These are phyloP conservation scores for Wickerhamiella galacta DNA, from an alignment of 805 yeast species.

Conservation along the genomic window DNA sequence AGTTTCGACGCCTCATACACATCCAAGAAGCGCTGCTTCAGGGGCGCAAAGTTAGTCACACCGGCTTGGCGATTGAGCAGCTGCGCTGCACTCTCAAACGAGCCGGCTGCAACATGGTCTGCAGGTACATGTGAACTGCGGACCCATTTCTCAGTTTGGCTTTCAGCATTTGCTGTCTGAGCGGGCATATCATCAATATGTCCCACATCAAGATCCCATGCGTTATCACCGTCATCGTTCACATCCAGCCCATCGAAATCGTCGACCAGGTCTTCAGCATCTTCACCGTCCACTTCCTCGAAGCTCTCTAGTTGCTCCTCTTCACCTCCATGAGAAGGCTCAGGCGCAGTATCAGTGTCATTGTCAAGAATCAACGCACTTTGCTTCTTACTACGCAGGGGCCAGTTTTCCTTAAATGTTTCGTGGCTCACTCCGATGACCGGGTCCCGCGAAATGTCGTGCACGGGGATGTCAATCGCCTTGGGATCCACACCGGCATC, in stretches of 20 bases:
- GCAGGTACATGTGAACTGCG: slow-evolving; percentile 83
- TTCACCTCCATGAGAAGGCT: slow-evolving; percentile 12
- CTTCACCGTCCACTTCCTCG: slow-evolving; percentile 15
- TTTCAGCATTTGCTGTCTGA: slow-evolving; percentile 22
- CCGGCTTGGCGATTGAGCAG: slow-evolving; percentile 82
- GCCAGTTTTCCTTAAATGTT: slow-evolving; percentile 50
- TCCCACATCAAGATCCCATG: slow-evolving; percentile 38
- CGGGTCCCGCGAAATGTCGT: slow-evolving; percentile 14
- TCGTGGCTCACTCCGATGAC: slow-evolving; percentile 34
- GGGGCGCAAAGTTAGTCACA: slow-evolving; percentile 70
- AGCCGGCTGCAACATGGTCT: slow-evolving; percentile 87
- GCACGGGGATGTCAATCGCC: slow-evolving; percentile 44
- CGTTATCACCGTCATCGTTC: slow-evolving; percentile 18
- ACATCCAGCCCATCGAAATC: slow-evolving; percentile 29
- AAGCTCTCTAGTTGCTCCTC: slow-evolving; percentile 14
- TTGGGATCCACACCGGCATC: slow-evolving; percentile 50
- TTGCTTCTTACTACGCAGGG: slow-evolving; percentile 36
- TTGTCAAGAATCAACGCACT: slow-evolving; percentile 28
- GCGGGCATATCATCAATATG: slow-evolving; percentile 23
- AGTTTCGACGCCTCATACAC: slow-evolving; percentile 69
- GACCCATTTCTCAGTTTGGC: slow-evolving; percentile 66
- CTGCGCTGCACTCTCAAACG: slow-evolving; percentile 90
- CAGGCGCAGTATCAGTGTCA: slow-evolving; percentile 14
- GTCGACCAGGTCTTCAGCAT: slow-evolving; percentile 26
- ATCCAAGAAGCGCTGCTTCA: slow-evolving; percentile 66